phyloP scores from a whole-genome alignment of 1,284 basidiomycete species.

The Malassezia brasiliensis region DNA sequence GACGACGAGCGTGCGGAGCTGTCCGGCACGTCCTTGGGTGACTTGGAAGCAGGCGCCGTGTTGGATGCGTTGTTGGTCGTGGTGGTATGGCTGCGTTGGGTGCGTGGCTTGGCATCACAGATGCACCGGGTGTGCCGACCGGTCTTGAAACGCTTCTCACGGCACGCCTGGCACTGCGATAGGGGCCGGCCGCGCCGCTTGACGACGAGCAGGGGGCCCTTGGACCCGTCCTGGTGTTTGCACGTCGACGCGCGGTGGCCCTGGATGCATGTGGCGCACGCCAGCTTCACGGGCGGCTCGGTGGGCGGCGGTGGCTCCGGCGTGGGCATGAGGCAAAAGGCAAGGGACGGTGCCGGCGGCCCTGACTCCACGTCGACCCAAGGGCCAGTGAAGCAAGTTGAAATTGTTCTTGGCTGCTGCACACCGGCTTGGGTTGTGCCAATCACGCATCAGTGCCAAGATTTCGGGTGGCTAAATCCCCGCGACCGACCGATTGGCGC shows the following conservation, averaged over 20 bases:
- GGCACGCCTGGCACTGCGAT: conserved; percentile 35
- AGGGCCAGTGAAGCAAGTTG: neutral
- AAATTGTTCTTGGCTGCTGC: neutral
- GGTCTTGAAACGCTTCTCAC: conserved; percentile 26
- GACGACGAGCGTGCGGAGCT: neutral
- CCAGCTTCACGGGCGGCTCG: conserved; percentile 26
- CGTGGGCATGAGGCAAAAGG: neutral
- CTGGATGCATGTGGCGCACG: conserved; percentile 37
- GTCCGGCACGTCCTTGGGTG: neutral
- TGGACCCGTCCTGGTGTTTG: conserved; percentile 38
- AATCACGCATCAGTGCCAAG: conserved; percentile 2
- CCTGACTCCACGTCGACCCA: neutral
- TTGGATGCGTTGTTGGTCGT: neutral
- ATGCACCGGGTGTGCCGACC: conserved; percentile 32
- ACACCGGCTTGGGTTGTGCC: neutral
- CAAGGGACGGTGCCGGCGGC: neutral
- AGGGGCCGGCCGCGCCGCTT: conserved; percentile 33
- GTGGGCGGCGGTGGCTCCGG: neutral
- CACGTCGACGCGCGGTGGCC: conserved; percentile 38
- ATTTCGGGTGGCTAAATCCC: neutral
- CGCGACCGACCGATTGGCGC: no score
- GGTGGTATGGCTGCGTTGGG: neutral
- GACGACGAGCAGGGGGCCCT: conserved; percentile 31
- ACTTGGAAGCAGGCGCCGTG: neutral
- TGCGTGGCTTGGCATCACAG: neutral